Evolutionary conservation across 345 rosid genomes (phyloP).

Genomic region (Ceriops zippeliana): DNA sequence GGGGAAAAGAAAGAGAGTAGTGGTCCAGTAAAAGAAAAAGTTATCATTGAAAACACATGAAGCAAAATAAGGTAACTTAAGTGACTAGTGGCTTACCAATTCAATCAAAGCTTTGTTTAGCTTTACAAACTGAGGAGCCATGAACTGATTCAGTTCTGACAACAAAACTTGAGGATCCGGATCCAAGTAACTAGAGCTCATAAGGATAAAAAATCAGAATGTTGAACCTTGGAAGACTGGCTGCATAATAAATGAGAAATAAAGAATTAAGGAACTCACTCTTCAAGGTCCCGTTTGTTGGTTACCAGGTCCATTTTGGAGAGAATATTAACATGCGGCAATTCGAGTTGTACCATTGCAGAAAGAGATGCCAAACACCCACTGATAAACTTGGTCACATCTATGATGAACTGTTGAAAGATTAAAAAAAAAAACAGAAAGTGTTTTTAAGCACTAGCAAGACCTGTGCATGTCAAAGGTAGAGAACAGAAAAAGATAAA

Average conservation of each 20-base stretch:
- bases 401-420: conserved; percentile 63
- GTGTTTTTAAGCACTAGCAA: neutral
- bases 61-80: neutral
- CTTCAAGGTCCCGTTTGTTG: conserved; percentile 59
- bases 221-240: neutral
- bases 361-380: conserved; percentile 97
- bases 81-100: conserved; percentile 42
- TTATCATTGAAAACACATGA: neutral
- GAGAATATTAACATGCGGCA: conserved; percentile 85
- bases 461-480: neutral
- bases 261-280: conserved; percentile 37
- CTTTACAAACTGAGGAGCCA: conserved; percentile 79
- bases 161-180: conserved; percentile 69
- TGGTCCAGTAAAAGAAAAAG: neutral
- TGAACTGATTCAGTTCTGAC: conserved; percentile 64
- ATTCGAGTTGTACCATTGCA: conserved; percentile 90
- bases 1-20: neutral
- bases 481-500: neutral
- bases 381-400: conserved; percentile 86
- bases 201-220: conserved; percentile 12
- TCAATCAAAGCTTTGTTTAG: conserved; percentile 78
- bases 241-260: neutral
- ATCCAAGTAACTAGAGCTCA: conserved; percentile 58
- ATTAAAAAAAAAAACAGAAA: neutral
- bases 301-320: conserved; percentile 90